Evolutionary conservation across 495 filamentous ascomycete species (phyloP).

Genomic region (Aeminium ludgeri): DNA sequence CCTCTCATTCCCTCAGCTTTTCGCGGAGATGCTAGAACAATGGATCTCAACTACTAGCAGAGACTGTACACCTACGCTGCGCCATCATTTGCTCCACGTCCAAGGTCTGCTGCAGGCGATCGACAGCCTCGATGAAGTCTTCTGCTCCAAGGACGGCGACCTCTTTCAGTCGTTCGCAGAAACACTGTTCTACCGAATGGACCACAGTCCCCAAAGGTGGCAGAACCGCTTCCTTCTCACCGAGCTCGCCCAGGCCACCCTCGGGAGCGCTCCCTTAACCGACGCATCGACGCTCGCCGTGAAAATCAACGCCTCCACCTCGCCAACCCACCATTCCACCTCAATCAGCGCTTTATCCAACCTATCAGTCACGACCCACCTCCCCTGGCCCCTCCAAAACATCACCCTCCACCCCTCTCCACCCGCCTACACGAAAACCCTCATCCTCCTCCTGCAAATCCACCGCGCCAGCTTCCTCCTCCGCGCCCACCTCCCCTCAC

Average conservation of each 20-base stretch:
- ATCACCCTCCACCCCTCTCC: slow-evolving; percentile 50
- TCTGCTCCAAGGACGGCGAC: slow-evolving; percentile 55
- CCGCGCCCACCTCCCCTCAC: slow-evolving; percentile 29
- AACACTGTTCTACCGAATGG: slow-evolving; percentile 62
- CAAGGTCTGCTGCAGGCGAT: slow-evolving; percentile 52
- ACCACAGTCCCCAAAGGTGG: slow-evolving; percentile 50
- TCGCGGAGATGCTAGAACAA: slow-evolving; percentile 38
- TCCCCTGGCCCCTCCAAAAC: slow-evolving; percentile 79
- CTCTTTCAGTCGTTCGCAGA: slow-evolving; percentile 43
- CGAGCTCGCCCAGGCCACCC: slow-evolving; percentile 56
- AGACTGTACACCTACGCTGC: slow-evolving; percentile 47
- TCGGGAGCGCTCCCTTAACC: slow-evolving; percentile 27
- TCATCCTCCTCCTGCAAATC: slow-evolving; percentile 61
- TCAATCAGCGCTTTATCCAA: slow-evolving; percentile 26
- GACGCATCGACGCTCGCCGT: slow-evolving; percentile 31
- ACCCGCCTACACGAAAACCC: slow-evolving; percentile 47
- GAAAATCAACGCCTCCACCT: slow-evolving; percentile 26
- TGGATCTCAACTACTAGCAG: slow-evolving; percentile 55
- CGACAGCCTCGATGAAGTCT: slow-evolving; percentile 51
- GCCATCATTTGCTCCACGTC: slow-evolving; percentile 45
- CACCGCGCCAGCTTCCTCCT: slow-evolving; percentile 55
- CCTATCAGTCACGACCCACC: slow-evolving; percentile 17
- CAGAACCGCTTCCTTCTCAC: slow-evolving; percentile 69
- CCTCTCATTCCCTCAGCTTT: slow-evolving; percentile 1
- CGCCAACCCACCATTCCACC: slow-evolving; percentile 16